Base-by-base conservation (phyloP, 768 basidiomycete species). In the Imleria badia region DNA sequence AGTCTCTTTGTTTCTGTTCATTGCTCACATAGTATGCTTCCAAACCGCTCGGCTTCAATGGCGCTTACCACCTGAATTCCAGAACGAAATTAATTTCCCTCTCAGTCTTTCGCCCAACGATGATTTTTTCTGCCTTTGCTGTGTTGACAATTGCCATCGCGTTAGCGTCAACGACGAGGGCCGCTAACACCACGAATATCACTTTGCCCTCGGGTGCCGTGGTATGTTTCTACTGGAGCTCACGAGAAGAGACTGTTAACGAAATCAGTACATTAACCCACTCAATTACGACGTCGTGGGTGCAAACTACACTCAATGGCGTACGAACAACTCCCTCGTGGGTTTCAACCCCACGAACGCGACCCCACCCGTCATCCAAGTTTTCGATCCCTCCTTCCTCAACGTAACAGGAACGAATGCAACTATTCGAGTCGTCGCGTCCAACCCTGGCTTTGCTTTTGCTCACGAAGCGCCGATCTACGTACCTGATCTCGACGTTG, bases 381-480 rank as follows among this genome's bases (percentile, higher is more conserved):
- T 79, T 31, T 79, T 78, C 62, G 76, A 83, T 61, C 66, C 69
- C 2, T 70, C 70, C 13, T 91, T 92, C 68, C 73, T 86, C 47
- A 54, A 68, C 6, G 73, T 90, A 51, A 78, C 89, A 3, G 89
- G 89, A 1, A 56, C 66, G 10, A 72, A 73, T 33, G 82, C 89
- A 10, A 78, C 78, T 0, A 78, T 92, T 49, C 77, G 80, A 11
- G 69, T 81, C 49, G 79, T 94, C 36, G 83, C 84, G 0, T 79
- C 81, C 9, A 84, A 84, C 54, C 77, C 79, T 11, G 80, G 77
- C 8, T 86, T 84, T 67, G 85, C 85, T 1, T 83, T 91, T 58
- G 88, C 89, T 13, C 89, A 92, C 61, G 91, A 92, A 70, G 91
- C 87, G 3, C 87, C 87, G 0, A 74, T 91, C 1, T 90, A 83